A percentile compares a stretch with the other conserved stretches of the same genome.
Conservation (phyloP, 2,329 filamentous ascomycete species). For the Microcyclospora tardicrescens region DNA sequence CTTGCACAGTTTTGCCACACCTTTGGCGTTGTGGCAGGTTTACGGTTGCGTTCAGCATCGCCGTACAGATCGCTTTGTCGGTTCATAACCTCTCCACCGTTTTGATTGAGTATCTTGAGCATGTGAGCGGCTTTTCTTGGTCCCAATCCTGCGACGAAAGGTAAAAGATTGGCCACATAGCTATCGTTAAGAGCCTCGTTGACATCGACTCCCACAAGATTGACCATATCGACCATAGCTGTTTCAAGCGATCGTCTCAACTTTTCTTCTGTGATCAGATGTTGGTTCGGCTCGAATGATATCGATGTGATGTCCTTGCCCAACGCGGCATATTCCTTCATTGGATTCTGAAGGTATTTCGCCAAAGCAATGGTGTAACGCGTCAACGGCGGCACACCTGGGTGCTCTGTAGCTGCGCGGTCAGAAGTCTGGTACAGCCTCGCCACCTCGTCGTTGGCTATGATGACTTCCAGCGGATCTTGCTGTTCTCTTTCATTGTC, state of each 20-base stretch:
- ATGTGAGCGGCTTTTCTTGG: conserved; percentile 79
- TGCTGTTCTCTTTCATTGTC: conserved; percentile 66
- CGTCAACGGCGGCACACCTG: conserved; percentile 62
- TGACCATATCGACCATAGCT: conserved; percentile 98
- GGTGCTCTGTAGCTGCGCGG: conserved; percentile 66
- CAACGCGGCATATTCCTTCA: conserved; percentile 91
- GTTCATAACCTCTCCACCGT: conserved; percentile 73
- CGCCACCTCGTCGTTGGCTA: conserved; percentile 96
- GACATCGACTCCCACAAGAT: conserved; percentile 87
- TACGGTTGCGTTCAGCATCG: conserved; percentile 50
- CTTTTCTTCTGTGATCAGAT: conserved; percentile 77
- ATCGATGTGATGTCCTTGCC: conserved; percentile 79
- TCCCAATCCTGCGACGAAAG: conserved; percentile 82
- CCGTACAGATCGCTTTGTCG: conserved; percentile 72
- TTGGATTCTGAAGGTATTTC: conserved; percentile 84
- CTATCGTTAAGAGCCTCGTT: conserved; percentile 76
- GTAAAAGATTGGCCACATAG: conserved; percentile 75
- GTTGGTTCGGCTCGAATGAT: conserved; percentile 79
- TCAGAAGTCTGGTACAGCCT: conserved; percentile 86
- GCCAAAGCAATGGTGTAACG: conserved; percentile 84
- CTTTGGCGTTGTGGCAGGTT: conserved; percentile 67
- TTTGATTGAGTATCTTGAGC: conserved; percentile 80
- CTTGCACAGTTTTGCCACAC: conserved; percentile 97
- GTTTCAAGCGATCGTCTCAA: conserved; percentile 77
- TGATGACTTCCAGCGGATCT: conserved; percentile 77